Conservation (phyloP, 805 yeast species). For the Candida pseudofarinosa region DNA sequence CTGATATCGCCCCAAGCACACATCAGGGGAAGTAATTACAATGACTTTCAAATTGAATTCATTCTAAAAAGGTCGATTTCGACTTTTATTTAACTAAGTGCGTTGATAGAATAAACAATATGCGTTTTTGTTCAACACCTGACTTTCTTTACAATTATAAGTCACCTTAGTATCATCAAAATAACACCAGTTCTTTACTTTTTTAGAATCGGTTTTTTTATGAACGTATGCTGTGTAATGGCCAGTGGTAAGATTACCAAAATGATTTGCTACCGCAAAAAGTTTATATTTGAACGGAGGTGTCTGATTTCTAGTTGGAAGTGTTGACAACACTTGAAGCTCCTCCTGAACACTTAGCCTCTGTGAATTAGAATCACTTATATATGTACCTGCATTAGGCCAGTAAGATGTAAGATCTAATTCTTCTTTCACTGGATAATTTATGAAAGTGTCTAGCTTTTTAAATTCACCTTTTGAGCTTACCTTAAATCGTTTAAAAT, state of each 20-base stretch:
- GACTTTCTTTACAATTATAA: constrained; percentile 43
- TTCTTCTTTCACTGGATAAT: constrained; percentile 54
- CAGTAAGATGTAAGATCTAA: constrained; percentile 69
- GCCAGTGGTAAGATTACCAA: constrained; percentile 78
- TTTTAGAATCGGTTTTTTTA: constrained; percentile 44
- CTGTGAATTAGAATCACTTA: constrained; percentile 9
- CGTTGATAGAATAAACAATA: constrained; percentile 78
- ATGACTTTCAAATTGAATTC: background rate
- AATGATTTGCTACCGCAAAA: constrained; percentile 81
- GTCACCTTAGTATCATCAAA: constrained; percentile 78
- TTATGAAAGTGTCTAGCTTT: constrained; percentile 62
- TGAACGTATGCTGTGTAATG: constrained; percentile 83
- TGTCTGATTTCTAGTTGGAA: constrained; percentile 65
- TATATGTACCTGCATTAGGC: constrained; percentile 48
- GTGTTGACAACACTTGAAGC: constrained; percentile 39
- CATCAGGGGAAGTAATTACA: background rate
- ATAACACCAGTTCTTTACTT: constrained; percentile 64
- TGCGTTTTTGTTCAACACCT: constrained; percentile 69
- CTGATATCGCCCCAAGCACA: constrained; percentile 11
- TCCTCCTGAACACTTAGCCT: constrained; percentile 39
- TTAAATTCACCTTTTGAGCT: constrained; percentile 42
- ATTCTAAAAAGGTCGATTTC: too few relatives aligned
- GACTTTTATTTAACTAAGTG: constrained; percentile 16
- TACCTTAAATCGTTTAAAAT: constrained; percentile 72
- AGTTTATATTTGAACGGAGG: constrained; percentile 78